phyloP scores from a whole-genome alignment of 2,329 filamentous ascomycete species.

The Aureobasidium subglaciale region DNA sequence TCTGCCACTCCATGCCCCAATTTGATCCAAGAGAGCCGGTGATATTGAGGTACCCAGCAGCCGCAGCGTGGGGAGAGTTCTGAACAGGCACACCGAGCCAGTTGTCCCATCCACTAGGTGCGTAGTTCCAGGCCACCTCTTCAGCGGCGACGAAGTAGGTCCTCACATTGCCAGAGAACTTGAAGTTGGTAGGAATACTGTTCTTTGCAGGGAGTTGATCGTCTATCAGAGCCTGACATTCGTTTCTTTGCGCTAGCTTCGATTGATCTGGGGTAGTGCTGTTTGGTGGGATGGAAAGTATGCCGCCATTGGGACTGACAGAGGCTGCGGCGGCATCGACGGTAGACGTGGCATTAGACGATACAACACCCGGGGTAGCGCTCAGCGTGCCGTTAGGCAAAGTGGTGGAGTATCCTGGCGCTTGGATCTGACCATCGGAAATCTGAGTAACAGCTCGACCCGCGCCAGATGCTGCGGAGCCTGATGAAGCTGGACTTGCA shows the following conservation, averaged over 20 bases:
- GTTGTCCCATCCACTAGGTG: slow-evolving; percentile 24
- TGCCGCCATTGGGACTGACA: background rate
- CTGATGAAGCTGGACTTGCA: slow-evolving; percentile 1
- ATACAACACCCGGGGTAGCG: background rate
- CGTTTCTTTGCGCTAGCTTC: background rate
- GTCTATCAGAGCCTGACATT: slow-evolving; percentile 13
- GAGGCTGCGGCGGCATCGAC: background rate
- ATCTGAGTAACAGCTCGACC: background rate
- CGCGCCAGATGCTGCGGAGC: background rate
- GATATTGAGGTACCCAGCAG: slow-evolving; percentile 19
- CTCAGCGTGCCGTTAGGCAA: background rate
- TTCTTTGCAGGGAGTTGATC: slow-evolving; percentile 18
- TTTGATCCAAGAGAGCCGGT: slow-evolving; percentile 17
- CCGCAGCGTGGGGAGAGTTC: slow-evolving; percentile 1
- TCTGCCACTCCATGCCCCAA: slow-evolving; percentile 23
- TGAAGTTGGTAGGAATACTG: slow-evolving; percentile 18
- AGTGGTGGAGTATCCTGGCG: background rate
- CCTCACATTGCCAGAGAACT: slow-evolving; percentile 22
- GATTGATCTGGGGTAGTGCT: background rate
- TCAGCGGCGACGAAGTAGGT: slow-evolving; percentile 24
- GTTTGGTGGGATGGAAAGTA: background rate
- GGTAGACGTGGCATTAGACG: background rate
- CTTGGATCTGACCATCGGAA: slow-evolving; percentile 8
- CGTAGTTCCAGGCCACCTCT: slow-evolving; percentile 24
- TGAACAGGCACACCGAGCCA: slow-evolving; percentile 21